Percentiles rank a stretch among this genome's conserved stretches.
phyloP scores from a whole-genome alignment of 140 eudicot species.

The Bidens hawaiensis region DNA sequence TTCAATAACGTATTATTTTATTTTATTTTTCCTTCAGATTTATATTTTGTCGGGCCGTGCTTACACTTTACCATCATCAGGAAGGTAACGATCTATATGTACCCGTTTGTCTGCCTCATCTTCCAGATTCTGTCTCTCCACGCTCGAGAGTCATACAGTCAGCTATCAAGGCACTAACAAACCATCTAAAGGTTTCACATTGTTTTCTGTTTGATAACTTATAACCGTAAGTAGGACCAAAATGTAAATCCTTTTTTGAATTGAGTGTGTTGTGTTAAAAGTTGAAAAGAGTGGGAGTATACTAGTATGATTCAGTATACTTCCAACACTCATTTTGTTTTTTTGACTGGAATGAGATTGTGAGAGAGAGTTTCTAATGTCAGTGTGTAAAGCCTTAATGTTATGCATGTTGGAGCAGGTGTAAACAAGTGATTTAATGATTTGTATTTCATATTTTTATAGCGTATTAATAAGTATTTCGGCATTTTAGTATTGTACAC shows the following conservation, averaged over 20 bases:
- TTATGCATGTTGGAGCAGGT: no score
- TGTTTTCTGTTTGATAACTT: slow-evolving; percentile 46
- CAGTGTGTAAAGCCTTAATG: slow-evolving; percentile 11
- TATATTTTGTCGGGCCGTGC: slow-evolving; percentile 81
- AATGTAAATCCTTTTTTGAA: slow-evolving; percentile 23
- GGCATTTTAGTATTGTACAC: background rate
- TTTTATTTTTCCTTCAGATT: slow-evolving; percentile 46
- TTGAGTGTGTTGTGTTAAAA: background rate
- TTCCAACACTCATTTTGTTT: background rate
- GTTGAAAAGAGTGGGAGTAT: slow-evolving; percentile 3
- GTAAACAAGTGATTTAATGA: background rate
- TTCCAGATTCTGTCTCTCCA: slow-evolving; percentile 57
- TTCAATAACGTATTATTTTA: background rate
- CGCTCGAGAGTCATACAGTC: slow-evolving; percentile 57
- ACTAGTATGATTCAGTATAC: background rate
- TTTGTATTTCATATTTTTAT: slow-evolving; percentile 10
- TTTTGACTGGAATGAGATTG: background rate
- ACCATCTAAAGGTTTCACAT: slow-evolving; percentile 57
- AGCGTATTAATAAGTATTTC: no score
- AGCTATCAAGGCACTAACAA: slow-evolving; percentile 49
- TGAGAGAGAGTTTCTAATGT: background rate
- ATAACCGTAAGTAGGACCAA: slow-evolving; percentile 21
- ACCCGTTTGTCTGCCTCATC: slow-evolving; percentile 74
- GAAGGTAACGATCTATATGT: slow-evolving; percentile 43
- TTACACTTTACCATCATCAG: slow-evolving; percentile 40